phyloP scores from a whole-genome alignment of 148 eudicot species.

The Diospyros lotus region DNA sequence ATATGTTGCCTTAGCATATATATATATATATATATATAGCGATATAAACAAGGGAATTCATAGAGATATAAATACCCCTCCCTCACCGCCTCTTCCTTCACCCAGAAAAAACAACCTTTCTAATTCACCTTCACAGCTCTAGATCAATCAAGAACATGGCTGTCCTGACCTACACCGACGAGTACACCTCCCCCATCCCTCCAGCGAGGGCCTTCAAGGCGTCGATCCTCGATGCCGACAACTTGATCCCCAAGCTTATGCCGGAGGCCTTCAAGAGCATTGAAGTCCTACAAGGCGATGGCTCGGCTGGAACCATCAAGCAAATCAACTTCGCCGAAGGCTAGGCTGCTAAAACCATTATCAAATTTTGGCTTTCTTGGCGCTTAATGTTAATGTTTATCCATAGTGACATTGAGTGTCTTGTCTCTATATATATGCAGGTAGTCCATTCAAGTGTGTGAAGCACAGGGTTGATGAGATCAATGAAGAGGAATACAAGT shows the following conservation, averaged over 20 bases:
- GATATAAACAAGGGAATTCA: no score
- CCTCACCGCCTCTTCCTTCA: no score
- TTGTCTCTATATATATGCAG: background rate
- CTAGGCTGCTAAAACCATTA: background rate
- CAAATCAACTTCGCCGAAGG: conserved; percentile 27
- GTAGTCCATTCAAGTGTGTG: background rate
- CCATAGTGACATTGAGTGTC: no score
- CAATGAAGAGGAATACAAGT: background rate
- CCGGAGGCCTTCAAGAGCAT: conserved; percentile 16
- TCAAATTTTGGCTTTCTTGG: no score
- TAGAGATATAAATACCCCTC: no score
- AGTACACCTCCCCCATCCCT: conserved; percentile 18
- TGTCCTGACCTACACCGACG: conserved; percentile 11
- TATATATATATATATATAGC: no score
- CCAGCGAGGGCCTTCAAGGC: conserved; percentile 27
- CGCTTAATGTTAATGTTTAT: background rate
- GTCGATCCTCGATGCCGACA: conserved; percentile 17
- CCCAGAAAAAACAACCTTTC: no score
- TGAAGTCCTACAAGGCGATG: conserved; percentile 21
- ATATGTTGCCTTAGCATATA: no score
- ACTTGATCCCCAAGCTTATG: conserved; percentile 16
- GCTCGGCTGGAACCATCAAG: conserved; percentile 25
- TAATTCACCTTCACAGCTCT: no score
- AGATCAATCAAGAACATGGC: conserved; percentile 12
- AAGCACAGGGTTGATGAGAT: background rate